Evolutionary conservation across 345 rosid genomes (phyloP), one percentile per base, ranked within the genome.

Genomic region (Geranium rotundifolium): DNA sequence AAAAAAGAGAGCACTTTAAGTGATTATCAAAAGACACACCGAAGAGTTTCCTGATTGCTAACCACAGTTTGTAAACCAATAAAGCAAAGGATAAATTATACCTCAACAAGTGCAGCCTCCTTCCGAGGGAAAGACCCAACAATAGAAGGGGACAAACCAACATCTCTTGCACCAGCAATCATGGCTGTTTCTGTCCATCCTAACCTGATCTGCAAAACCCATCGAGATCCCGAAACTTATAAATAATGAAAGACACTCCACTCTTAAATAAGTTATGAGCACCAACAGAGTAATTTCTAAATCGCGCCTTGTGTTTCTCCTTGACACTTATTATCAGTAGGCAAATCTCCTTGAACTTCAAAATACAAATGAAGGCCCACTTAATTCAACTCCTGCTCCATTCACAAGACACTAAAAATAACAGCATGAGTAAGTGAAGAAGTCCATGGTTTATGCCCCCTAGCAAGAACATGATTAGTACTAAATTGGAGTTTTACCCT

Each of bases 71-170:
- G 30, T 57, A 19, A 23, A 4, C 31, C 27, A 19, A 8, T 19
- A 23, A 19, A 20, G 29, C 30, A 29, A 19, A 30, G 17, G 16
- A 27, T 34, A 59, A 60, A 34, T 17, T 17, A 39, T 58, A 92
- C 98, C 97, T 93, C 99, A 18, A 90, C 91, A 9, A 93, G 80
- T 2, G 89, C 87, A 30, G 96, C 96, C 74, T 87, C 97, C 77
- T 86, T 90, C 60, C 95, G 76, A 0, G 95, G 83, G 75, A 90
- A 83, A 66, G 97, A 82, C 15, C 99, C 99, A 50, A 90, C 81
- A 1, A 90, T 79, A 1, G 97, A 81, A 68, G 99, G 99, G 62
- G 99, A 93, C 19, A 88, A 69, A 58, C 85, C 95, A 63, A 78
- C 87, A 17, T 93, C 99, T 63, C 87, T 90, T 9, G 97, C 90